These are phyloP conservation scores for Hypoxylon crocopeplum DNA, from an alignment of 495 filamentous ascomycete genomes.

Conservation along the genomic window DNA sequence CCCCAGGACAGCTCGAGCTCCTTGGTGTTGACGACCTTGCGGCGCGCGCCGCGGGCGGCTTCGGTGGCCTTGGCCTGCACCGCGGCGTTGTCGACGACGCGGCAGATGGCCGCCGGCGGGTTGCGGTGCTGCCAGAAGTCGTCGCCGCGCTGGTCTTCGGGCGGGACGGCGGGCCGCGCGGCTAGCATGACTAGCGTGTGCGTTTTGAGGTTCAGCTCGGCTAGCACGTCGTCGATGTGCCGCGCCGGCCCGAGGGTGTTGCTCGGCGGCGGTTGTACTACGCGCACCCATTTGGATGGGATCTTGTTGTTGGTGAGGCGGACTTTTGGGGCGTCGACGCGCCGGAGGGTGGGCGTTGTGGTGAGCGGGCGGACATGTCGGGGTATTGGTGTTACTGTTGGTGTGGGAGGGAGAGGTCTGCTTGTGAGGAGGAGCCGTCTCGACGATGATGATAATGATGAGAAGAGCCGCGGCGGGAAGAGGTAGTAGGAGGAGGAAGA, in stretches of 20 bases:
- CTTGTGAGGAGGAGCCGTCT: conserved; percentile 1
- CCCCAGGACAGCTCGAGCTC: conserved; percentile 87
- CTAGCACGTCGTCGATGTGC: conserved; percentile 52
- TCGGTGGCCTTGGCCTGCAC: conserved; percentile 30
- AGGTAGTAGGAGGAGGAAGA: conserved; percentile 11
- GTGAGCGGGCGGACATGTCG: conserved; percentile 28
- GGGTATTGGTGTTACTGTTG: background rate
- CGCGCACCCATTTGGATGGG: conserved; percentile 53
- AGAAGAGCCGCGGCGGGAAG: conserved; percentile 14
- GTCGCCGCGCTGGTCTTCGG: background rate
- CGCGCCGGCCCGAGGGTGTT: conserved; percentile 55
- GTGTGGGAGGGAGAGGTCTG: background rate
- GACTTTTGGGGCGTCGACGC: conserved; percentile 5
- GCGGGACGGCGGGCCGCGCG: conserved; percentile 13
- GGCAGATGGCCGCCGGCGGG: conserved; percentile 64
- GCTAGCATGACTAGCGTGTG: conserved; percentile 67
- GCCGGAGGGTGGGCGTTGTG: conserved; percentile 17
- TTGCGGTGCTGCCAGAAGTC: background rate
- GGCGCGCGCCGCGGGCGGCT: conserved; percentile 25
- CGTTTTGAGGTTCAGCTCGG: conserved; percentile 52
- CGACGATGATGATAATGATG: background rate
- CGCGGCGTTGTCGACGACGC: conserved; percentile 61
- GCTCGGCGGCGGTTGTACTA: conserved; percentile 56
- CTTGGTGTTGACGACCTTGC: conserved; percentile 53
- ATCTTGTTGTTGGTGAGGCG: conserved; percentile 63